Percentiles rank a stretch among this genome's conserved stretches.
These are phyloP conservation scores for Thielaviopsis musarum DNA, from an alignment of 2,329 filamentous ascomycete species.

Conservation along the genomic window DNA sequence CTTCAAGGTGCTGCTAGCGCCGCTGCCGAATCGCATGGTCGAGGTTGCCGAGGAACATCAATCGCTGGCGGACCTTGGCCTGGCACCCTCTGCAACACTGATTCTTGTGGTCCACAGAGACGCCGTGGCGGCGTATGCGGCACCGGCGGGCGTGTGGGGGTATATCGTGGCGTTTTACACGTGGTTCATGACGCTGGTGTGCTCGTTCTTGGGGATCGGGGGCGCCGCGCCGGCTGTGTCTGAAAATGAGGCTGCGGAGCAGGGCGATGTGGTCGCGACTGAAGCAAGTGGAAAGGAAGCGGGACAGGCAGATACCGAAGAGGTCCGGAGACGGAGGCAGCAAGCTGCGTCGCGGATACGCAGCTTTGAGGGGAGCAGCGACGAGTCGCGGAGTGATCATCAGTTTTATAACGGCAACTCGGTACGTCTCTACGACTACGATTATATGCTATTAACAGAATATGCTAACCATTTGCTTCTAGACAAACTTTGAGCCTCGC, in stretches of 20 bases:
- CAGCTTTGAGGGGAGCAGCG: slow-evolving; percentile 15
- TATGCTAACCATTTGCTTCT: slow-evolving; percentile 5
- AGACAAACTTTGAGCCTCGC: slow-evolving; percentile 54
- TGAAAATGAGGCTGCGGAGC: background rate
- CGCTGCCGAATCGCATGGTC: slow-evolving; percentile 57
- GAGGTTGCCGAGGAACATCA: slow-evolving; percentile 58
- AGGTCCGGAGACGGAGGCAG: slow-evolving; percentile 7
- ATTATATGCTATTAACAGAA: background rate
- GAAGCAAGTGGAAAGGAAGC: slow-evolving; percentile 13
- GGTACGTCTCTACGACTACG: slow-evolving; percentile 26
- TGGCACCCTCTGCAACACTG: slow-evolving; percentile 66
- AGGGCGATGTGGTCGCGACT: slow-evolving; percentile 3
- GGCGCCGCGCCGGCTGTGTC: background rate
- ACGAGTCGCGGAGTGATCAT: slow-evolving; percentile 37
- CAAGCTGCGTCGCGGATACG: slow-evolving; percentile 14
- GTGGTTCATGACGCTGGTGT: slow-evolving; percentile 18
- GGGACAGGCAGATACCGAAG: background rate
- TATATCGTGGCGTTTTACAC: slow-evolving; percentile 20
- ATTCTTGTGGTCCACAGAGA: slow-evolving; percentile 56
- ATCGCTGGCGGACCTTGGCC: slow-evolving; percentile 49
- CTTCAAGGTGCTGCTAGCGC: slow-evolving; percentile 71
- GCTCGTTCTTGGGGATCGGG: slow-evolving; percentile 3
- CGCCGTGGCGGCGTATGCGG: slow-evolving; percentile 26
- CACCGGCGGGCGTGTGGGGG: slow-evolving; percentile 15
- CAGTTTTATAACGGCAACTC: slow-evolving; percentile 89